Percentiles rank a stretch among this genome's conserved stretches.
Evolutionary conservation across 805 yeast species (phyloP).

Genomic region (Clavispora carvajalis): DNA sequence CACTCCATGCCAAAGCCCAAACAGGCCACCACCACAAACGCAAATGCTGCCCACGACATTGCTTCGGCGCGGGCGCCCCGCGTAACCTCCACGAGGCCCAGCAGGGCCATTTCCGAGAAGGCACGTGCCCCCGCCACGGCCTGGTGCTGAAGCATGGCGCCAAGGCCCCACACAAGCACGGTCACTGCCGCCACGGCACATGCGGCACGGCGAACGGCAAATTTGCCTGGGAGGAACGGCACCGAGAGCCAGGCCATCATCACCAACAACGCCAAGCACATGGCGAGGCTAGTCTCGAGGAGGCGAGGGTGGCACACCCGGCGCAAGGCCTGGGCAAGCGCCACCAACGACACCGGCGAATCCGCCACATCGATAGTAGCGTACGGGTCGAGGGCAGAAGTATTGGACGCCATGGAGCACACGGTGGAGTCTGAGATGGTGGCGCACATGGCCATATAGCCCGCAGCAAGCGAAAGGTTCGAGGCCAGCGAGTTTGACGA

Average conservation of each 20-base stretch:
- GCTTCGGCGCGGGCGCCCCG: conserved; percentile 50
- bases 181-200: conserved; percentile 29
- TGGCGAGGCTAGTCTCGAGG: conserved; percentile 42
- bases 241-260: conserved; percentile 39
- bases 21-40: conserved; percentile 39
- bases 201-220: conserved; percentile 20
- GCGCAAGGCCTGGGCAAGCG: conserved; percentile 41
- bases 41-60: conserved; percentile 58
- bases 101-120: conserved; percentile 46
- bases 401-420: conserved; percentile 32
- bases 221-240: conserved; percentile 47
- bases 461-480: conserved; percentile 43
- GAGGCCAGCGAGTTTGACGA: conserved; percentile 26
- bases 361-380: conserved; percentile 33
- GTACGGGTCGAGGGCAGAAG: conserved; percentile 17
- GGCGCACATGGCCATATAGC: conserved; percentile 56
- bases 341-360: conserved; percentile 37
- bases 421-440: conserved; percentile 24
- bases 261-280: conserved; percentile 38
- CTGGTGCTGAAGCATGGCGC: conserved; percentile 59
- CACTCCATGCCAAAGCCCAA: conserved; percentile 5
- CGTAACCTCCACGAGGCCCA: conserved; percentile 40
- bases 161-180: conserved; percentile 56
- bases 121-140: conserved; percentile 42
- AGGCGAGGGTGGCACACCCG: conserved; percentile 51